A percentile compares a stretch with the other conserved stretches of the same genome.
These are phyloP conservation scores for Pyricularia grisea DNA, from an alignment of 2,329 filamentous ascomycete genomes.

Conservation along the genomic window DNA sequence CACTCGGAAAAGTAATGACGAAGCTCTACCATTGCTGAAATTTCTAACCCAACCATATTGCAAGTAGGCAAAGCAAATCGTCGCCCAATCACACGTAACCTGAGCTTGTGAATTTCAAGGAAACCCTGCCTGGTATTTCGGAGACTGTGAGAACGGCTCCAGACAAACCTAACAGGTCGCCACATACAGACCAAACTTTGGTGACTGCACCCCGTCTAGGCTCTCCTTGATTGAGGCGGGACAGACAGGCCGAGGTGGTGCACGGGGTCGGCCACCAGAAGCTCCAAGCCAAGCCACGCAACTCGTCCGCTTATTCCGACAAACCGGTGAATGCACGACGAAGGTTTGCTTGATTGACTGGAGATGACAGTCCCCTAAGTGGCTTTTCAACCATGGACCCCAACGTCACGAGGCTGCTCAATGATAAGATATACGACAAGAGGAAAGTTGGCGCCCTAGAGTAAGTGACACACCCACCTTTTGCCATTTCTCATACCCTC, in stretches of 20 bases:
- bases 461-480: slow-evolving; percentile 43
- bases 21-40: background rate
- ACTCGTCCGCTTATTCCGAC: background rate
- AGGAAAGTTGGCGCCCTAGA: slow-evolving; percentile 93
- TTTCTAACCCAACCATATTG: background rate
- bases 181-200: background rate
- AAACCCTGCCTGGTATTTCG: background rate
- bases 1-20: background rate
- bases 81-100: background rate
- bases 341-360: background rate
- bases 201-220: background rate
- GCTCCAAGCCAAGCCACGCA: background rate
- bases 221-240: background rate
- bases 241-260: background rate
- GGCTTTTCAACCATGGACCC: slow-evolving; percentile 59
- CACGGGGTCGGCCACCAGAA: background rate
- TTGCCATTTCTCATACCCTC: background rate
- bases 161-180: background rate
- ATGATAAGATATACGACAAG: slow-evolving; percentile 98
- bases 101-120: background rate
- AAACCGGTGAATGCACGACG: background rate
- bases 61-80: background rate
- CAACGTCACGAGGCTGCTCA: slow-evolving; percentile 80
- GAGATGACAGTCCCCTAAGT: slow-evolving; percentile 4
- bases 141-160: background rate